Evolutionary conservation across 1,139 yeast species (phyloP), one percentile per base, ranked within the genome.

Genomic region (Geotrichum reessii): DNA sequence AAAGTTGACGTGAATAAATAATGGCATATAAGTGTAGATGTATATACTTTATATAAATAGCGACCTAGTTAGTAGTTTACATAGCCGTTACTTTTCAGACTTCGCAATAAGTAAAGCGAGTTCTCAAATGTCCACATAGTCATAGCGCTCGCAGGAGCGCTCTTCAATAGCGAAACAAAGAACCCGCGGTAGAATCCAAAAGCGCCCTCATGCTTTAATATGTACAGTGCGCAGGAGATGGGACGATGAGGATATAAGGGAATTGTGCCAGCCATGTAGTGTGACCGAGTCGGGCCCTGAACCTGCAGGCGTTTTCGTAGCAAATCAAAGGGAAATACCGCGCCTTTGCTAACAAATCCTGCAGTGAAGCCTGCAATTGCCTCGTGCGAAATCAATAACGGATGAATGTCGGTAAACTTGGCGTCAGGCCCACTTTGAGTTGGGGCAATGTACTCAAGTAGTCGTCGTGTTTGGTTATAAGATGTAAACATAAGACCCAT

Each of bases 311-410:
- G 76, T 66, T 92, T 85, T 42, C 97, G 77, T 5, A 92, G 69
- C 0, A 96, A 83, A 69, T 93, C 99, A 55, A 93, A 71, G 0
- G 99, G 99, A 71, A 90, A 93, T 0, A 91, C 85, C 0, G 83
- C 65, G 0, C 84, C 81, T 70, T 92, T 93, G 22, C 96, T 81
- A 6, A 83, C 66, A 0, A 84, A 77, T 0, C 97, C 98, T 0
- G 97, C 96, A 0, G 82, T 58, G 52, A 89, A 77, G 6, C 97
- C 96, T 61, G 92, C 85, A 17, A 81, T 64, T 0, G 85, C 86
- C 61, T 84, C 90, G 5, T 84, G 76, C 19, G 81, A 67, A 28
- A 64, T 37, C 2, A 48, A 7, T 8, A 58, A 31, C 17, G 55
- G 55, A n/a, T 37, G 63, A 24, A 57, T 50, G 9, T 58, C 57